phyloP scores from a whole-genome alignment of 768 basidiomycete species.

The Trametes maxima region DNA sequence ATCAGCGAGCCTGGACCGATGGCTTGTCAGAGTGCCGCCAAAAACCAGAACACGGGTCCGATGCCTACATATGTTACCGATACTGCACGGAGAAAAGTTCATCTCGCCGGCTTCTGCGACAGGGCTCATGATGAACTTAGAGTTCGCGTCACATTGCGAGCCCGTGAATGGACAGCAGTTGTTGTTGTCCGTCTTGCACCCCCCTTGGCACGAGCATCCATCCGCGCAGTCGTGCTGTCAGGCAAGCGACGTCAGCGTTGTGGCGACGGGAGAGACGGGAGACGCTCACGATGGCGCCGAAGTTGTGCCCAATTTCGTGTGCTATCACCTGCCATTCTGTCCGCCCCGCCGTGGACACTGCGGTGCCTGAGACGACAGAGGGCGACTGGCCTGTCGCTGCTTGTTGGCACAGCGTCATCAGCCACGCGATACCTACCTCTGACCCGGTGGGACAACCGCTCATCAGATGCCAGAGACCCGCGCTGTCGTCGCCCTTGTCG shows the following conservation, averaged over 20 bases:
- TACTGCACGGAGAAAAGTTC: constrained; percentile 73
- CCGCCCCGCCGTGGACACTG: constrained; percentile 73
- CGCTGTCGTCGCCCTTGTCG: constrained; percentile 65
- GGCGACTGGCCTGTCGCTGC: constrained; percentile 47
- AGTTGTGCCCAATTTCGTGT: constrained; percentile 86
- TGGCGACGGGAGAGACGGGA: neutral
- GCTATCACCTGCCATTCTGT: constrained; percentile 84
- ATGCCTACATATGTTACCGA: constrained; percentile 82
- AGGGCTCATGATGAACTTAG: constrained; percentile 83
- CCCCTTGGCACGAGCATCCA: constrained; percentile 54
- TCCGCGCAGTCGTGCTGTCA: constrained; percentile 66
- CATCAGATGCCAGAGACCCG: constrained; percentile 89
- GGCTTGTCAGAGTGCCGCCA: constrained; percentile 1
- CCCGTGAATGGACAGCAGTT: constrained; percentile 71
- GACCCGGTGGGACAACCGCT: constrained; percentile 80
- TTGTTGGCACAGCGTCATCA: constrained; percentile 74
- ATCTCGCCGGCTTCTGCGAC: constrained; percentile 65
- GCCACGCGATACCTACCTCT: constrained; percentile 88
- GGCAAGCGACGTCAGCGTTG: neutral
- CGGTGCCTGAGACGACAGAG: constrained; percentile 74
- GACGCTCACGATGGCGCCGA: constrained; percentile 79
- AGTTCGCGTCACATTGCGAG: constrained; percentile 61
- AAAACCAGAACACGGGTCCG: neutral
- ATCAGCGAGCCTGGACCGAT: constrained; percentile 59
- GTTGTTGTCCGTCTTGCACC: constrained; percentile 29